phyloP scores from a whole-genome alignment of 208 protist species.

The Trypanosoma cruzi region DNA sequence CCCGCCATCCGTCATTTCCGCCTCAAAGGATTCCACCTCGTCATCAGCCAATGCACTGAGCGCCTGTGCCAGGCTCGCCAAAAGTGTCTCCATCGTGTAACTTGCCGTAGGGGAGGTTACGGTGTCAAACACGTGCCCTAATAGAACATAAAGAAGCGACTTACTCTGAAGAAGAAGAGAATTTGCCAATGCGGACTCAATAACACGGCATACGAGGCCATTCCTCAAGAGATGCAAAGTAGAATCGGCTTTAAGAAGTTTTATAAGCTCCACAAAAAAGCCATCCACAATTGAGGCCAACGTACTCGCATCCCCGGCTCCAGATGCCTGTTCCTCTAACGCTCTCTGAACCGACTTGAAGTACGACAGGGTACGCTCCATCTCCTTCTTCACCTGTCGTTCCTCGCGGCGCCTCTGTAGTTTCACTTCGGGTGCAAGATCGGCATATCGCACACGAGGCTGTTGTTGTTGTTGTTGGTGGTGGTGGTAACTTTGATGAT shows the following conservation, averaged over 20 bases:
- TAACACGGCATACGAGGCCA: conserved; percentile 76
- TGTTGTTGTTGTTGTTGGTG: neutral
- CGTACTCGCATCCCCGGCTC: conserved; percentile 46
- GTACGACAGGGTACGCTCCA: conserved; percentile 81
- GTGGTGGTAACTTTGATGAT: neutral
- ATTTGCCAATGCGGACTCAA: conserved; percentile 78
- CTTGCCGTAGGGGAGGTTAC: conserved; percentile 83
- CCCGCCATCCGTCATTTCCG: conserved; percentile 66
- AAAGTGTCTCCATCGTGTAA: conserved; percentile 80
- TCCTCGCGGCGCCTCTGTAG: conserved; percentile 69
- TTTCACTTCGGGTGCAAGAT: conserved; percentile 68
- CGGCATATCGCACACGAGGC: conserved; percentile 70
- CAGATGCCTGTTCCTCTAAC: conserved; percentile 60
- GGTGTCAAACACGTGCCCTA: conserved; percentile 72
- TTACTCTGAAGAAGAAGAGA: conserved; percentile 84
- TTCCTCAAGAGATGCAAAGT: conserved; percentile 81
- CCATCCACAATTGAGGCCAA: conserved; percentile 80
- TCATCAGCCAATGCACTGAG: conserved; percentile 52
- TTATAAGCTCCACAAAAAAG: conserved; percentile 89
- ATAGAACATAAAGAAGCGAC: conserved; percentile 81
- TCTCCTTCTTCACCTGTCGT: conserved; percentile 87
- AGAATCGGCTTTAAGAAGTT: conserved; percentile 73
- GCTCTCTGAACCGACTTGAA: conserved; percentile 81
- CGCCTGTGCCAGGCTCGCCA: conserved; percentile 64
- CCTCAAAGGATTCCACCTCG: conserved; percentile 38